Conservation (phyloP, 2,329 filamentous ascomycete genomes). For the Polychaeton citri region DNA sequence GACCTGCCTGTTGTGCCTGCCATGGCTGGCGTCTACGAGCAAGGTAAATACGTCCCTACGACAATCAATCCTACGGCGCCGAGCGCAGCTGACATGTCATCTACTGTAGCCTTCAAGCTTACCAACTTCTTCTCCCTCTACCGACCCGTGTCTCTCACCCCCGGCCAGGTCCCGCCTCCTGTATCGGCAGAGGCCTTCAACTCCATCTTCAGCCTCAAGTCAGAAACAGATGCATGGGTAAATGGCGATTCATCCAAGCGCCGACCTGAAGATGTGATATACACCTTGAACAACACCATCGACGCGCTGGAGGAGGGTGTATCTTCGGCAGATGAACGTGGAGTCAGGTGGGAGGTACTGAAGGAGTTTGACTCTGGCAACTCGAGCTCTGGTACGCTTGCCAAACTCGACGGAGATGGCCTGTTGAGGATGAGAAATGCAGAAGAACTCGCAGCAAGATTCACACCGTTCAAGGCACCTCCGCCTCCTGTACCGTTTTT, state of each 20-base stretch:
- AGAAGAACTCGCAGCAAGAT: constrained; percentile 26
- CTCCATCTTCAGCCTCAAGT: constrained; percentile 57
- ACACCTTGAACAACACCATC: constrained; percentile 31
- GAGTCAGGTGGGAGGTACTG: constrained; percentile 24
- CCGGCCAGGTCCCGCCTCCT: constrained; percentile 58
- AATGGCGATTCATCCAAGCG: constrained; percentile 31
- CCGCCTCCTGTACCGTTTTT: constrained; percentile 53
- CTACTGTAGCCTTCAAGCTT: constrained; percentile 75
- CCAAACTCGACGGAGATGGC: constrained; percentile 13
- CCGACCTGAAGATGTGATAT: constrained; percentile 26
- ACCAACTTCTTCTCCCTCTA: constrained; percentile 95
- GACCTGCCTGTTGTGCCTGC: constrained; percentile 62
- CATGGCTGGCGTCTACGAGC: constrained; percentile 53
- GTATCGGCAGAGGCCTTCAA: constrained; percentile 66
- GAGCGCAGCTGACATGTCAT: too few relatives aligned
- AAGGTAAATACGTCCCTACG: constrained; percentile 11
- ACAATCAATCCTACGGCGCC: too few relatives aligned
- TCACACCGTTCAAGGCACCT: constrained; percentile 75
- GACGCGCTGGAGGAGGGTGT: constrained; percentile 24
- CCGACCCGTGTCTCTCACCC: constrained; percentile 76
- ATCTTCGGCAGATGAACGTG: constrained; percentile 21
- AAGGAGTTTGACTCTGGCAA: constrained; percentile 21
- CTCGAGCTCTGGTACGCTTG: constrained; percentile 11
- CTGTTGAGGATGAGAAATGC: constrained; percentile 17
- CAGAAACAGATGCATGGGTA: constrained; percentile 33